phyloP scores from a whole-genome alignment of 495 filamentous ascomycete species.

The Pseudoneurospora amorphoporcata region DNA sequence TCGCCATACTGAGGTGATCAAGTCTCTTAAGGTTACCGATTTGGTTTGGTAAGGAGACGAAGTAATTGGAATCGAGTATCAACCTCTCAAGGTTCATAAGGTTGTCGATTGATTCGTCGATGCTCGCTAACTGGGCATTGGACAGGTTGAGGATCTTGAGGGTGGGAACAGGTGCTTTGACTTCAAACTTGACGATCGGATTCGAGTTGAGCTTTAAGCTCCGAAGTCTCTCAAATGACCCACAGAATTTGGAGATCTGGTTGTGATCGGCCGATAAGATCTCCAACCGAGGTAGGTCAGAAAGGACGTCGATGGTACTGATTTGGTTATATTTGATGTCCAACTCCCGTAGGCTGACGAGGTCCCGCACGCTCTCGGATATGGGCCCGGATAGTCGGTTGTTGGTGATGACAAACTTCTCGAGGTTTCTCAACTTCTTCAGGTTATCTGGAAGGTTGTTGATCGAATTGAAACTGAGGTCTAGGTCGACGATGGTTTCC shows the following conservation, averaged over 20 bases:
- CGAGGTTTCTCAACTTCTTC: constrained; percentile 64
- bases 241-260: constrained; percentile 72
- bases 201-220: constrained; percentile 83
- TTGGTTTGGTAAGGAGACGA: constrained; percentile 73
- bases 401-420: constrained; percentile 91
- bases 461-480: constrained; percentile 95
- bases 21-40: constrained; percentile 76
- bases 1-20: constrained; percentile 86
- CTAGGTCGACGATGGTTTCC: constrained; percentile 77
- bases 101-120: constrained; percentile 82
- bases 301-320: constrained; percentile 72
- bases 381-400: constrained; percentile 72
- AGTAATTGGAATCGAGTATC: constrained; percentile 88
- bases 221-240: constrained; percentile 73
- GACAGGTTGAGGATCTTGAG: constrained; percentile 79
- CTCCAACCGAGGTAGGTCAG: constrained; percentile 74
- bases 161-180: constrained; percentile 64
- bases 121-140: constrained; percentile 71
- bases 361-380: constrained; percentile 53
- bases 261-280: constrained; percentile 86
- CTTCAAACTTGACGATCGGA: constrained; percentile 84
- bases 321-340: constrained; percentile 91
- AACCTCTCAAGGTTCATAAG: constrained; percentile 78
- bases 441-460: constrained; percentile 62
- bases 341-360: constrained; percentile 76